Conservation (phyloP, 768 basidiomycete species). For the Floccularia luteovirens region DNA sequence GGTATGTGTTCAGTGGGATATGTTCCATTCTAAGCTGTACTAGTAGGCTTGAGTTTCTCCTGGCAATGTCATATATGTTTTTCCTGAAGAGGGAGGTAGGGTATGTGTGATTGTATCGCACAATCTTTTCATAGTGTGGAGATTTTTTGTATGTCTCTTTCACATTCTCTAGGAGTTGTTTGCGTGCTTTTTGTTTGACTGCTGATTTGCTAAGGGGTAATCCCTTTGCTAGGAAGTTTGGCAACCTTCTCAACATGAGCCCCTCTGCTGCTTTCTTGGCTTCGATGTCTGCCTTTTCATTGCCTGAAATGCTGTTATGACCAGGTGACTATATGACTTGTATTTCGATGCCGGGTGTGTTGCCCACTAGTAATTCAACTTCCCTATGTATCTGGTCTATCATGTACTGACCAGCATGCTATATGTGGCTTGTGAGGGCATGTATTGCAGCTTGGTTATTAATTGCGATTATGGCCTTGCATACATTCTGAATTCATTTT, state of each 20-base stretch:
- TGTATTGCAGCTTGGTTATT: background rate
- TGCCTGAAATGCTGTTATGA: constrained; percentile 16
- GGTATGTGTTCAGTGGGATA: constrained; percentile 13
- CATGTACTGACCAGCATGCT: background rate
- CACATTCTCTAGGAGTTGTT: constrained; percentile 5
- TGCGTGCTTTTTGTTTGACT: constrained; percentile 5
- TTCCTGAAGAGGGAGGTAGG: constrained; percentile 4
- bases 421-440: background rate
- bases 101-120: constrained; percentile 1
- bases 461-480: background rate
- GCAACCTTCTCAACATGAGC: background rate
- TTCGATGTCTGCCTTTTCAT: constrained; percentile 16
- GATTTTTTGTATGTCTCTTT: constrained; percentile 5
- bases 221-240: background rate
- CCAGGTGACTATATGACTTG: constrained; percentile 15
- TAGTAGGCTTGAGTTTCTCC: constrained; percentile 10
- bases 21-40: constrained; percentile 20
- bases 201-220: constrained; percentile 12
- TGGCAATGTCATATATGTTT: constrained; percentile 4
- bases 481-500: background rate
- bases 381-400: background rate
- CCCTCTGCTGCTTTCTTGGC: constrained; percentile 14
- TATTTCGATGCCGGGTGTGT: constrained; percentile 1
- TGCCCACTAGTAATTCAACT: no score
- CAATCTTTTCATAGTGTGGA: constrained; percentile 2